Evolutionary conservation across 441 rosid species (phyloP).

Genomic region (Biscutella laevigata): DNA sequence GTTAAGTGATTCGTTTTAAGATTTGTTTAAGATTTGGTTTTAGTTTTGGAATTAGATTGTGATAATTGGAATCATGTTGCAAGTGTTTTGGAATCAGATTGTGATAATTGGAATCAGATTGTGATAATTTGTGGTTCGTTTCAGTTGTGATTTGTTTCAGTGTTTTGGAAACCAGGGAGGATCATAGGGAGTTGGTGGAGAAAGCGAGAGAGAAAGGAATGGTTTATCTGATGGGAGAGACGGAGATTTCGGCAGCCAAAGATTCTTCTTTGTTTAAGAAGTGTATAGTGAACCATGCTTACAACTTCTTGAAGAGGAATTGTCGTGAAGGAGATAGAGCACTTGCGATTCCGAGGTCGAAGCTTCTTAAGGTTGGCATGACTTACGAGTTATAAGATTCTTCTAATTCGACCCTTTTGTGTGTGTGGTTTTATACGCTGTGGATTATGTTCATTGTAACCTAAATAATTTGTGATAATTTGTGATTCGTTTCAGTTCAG

Average conservation of each 20-base stretch:
- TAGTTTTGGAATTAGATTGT: too few species aligned
- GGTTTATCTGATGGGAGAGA: slow-evolving; percentile 60
- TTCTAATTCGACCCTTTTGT: neutral
- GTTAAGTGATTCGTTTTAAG: too few species aligned
- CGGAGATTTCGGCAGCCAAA: slow-evolving; percentile 46
- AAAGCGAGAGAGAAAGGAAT: slow-evolving; percentile 55
- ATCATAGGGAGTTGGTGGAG: slow-evolving; percentile 51
- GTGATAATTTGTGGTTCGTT: too few species aligned
- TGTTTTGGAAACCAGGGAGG: too few species aligned
- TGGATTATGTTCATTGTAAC: neutral
- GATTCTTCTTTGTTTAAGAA: slow-evolving; percentile 56
- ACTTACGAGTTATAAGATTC: slow-evolving; percentile 50
- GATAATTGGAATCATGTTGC: too few species aligned
- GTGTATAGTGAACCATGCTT: slow-evolving; percentile 48
- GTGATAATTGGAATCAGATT: too few species aligned
- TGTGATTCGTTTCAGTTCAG: too few species aligned
- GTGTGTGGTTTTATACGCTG: neutral
- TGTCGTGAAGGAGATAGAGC: slow-evolving; percentile 47
- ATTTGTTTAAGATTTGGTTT: too few species aligned
- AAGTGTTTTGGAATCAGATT: too few species aligned
- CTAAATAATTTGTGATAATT: too few species aligned
- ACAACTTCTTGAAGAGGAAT: slow-evolving; percentile 54
- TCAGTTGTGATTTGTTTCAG: too few species aligned
- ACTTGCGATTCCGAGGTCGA: slow-evolving; percentile 45
- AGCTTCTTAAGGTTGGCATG: slow-evolving; percentile 77